Evolutionary conservation across 768 basidiomycete species (phyloP).

Genomic region (Mycena vitilis): DNA sequence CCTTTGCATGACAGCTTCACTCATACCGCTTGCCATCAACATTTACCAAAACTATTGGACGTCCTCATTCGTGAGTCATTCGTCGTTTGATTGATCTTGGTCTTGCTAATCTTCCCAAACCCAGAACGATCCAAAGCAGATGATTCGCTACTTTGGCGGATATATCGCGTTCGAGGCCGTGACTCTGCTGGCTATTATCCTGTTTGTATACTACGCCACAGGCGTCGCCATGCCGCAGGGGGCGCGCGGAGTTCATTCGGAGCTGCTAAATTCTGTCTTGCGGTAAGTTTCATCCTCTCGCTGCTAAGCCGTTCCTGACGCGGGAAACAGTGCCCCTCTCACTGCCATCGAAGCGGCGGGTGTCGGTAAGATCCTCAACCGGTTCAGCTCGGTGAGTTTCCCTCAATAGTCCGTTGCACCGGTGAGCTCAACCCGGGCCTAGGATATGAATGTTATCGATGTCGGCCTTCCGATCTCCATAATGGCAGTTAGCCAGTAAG

Average conservation of each 20-base stretch:
- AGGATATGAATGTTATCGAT: slow-evolving; percentile 20
- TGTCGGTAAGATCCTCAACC: slow-evolving; percentile 18
- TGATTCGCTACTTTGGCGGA: slow-evolving; percentile 16
- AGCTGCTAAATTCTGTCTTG: slow-evolving; percentile 15
- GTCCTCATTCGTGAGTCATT: slow-evolving; percentile 9
- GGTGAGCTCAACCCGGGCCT: neutral
- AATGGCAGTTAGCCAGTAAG: slow-evolving; percentile 19
- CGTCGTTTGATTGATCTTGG: neutral
- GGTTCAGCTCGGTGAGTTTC: slow-evolving; percentile 23
- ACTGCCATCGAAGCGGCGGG: slow-evolving; percentile 17
- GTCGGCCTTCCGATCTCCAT: slow-evolving; percentile 9
- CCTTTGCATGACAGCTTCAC: slow-evolving; percentile 12
- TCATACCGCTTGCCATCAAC: slow-evolving; percentile 20
- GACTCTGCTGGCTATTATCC: neutral
- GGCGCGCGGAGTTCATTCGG: slow-evolving; percentile 13
- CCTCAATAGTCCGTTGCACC: too few relatives aligned
- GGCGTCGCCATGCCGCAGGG: slow-evolving; percentile 20
- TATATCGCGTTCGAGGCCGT: slow-evolving; percentile 23
- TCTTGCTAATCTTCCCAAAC: neutral
- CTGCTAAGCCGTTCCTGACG: too few relatives aligned
- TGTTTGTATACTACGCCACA: slow-evolving; percentile 22
- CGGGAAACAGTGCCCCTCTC: slow-evolving; percentile 6
- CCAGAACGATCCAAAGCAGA: slow-evolving; percentile 5
- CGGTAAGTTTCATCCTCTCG: neutral
- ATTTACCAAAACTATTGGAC: slow-evolving; percentile 22